Evolutionary conservation across 2,329 filamentous ascomycete genomes (phyloP), one percentile per base, ranked within the genome.

Genomic region (Mariannaea elegans): DNA sequence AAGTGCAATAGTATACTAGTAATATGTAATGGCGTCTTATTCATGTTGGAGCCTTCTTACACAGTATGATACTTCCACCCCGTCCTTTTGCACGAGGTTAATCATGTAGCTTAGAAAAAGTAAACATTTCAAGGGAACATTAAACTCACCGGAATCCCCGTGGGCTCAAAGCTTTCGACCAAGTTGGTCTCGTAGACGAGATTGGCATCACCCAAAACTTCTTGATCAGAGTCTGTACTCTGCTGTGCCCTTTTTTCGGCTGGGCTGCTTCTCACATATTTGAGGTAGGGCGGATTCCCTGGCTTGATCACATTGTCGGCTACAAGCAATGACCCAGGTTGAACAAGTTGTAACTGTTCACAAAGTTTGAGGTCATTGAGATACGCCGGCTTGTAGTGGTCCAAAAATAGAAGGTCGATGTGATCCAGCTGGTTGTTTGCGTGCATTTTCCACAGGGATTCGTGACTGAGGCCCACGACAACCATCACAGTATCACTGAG

Each of bases 371-470:
- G 75, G 67, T 95, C 92, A 0, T 85, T 82, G 0, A 84, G 85
- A 72, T 94, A 95, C 0, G 88, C 84, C 1, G 90, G 89, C 75
- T 94, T 94, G 76, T 90, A 89, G 74, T 95, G 92, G 69, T 95
- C 92, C 29, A 95, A 77, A 73, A 95, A 94, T 73, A 93, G 79
- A 39, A 94, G 76, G 67, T 93, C 90, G 58, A 93, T 85, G 38
- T 83, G 81, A 19, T 80, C 75, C n/a, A 93, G 72, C 4, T 72
- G 68, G 0, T 85, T 85, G 3, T 80, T 73, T 1, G 77, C 69
- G 61, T 87, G 80, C 2, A 94, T 78, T 6, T 85, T 82, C 48
- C 82, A 80, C 39, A 94, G 80, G 0, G 87, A 88, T 14, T 82
- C 80, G 59, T 89, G 85, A 64, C 89, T 90, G 3, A 87, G 81